Conservation (phyloP, 257 asterid species). For the Echium plantagineum region DNA sequence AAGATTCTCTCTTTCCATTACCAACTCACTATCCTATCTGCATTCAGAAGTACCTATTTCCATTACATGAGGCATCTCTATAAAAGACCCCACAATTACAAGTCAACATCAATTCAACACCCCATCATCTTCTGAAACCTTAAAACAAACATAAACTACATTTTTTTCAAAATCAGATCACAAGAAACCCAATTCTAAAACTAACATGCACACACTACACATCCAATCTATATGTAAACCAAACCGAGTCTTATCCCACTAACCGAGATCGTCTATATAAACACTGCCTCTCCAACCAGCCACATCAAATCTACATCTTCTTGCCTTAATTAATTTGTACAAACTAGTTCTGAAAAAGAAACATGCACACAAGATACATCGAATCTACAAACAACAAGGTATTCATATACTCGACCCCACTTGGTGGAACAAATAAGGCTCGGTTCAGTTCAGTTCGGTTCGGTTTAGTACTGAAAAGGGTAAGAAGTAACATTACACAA, state of each 20-base stretch:
- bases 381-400: too few relatives aligned
- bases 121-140: too few relatives aligned
- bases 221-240: slow-evolving; percentile 15
- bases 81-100: slow-evolving; percentile 46
- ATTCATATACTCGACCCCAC: too few relatives aligned
- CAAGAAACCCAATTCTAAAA: slow-evolving; percentile 8
- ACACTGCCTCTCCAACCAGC: too few relatives aligned
- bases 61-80: slow-evolving; percentile 34
- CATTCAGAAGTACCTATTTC: slow-evolving; percentile 19
- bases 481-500: slow-evolving; percentile 26
- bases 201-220: slow-evolving; percentile 15
- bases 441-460: too few relatives aligned
- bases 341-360: background rate
- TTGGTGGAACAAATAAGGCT: too few relatives aligned
- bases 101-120: slow-evolving; percentile 21
- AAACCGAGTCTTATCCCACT: too few relatives aligned
- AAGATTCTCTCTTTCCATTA: slow-evolving; percentile 28
- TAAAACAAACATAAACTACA: slow-evolving; percentile 4
- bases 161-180: slow-evolving; percentile 11
- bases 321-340: background rate
- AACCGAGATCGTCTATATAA: too few relatives aligned
- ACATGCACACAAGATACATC: too few relatives aligned
- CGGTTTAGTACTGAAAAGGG: background rate
- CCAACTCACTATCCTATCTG: slow-evolving; percentile 21
- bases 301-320: too few relatives aligned